Evolutionary conservation across 441 rosid species (phyloP).

Genomic region (Pelargonium cotyledonis): DNA sequence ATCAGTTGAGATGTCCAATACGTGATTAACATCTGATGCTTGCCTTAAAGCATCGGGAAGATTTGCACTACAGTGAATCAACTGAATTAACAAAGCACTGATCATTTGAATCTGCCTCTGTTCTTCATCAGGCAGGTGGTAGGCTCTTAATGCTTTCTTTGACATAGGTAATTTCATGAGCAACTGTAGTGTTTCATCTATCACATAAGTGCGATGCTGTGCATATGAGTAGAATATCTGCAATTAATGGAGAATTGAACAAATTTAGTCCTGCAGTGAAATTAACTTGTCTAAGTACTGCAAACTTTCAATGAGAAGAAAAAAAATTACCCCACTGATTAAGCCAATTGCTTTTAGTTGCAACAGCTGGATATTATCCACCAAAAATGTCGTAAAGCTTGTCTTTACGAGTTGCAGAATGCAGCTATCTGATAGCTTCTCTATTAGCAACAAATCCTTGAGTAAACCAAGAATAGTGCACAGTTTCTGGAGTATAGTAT

Average conservation of each 20-base stretch:
- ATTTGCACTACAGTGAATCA: constrained; percentile 86
- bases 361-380: constrained; percentile 93
- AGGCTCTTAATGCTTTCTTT: constrained; percentile 72
- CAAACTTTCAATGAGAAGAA: constrained; percentile 20
- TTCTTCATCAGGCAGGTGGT: constrained; percentile 97
- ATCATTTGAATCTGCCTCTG: constrained; percentile 98
- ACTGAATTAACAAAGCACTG: constrained; percentile 87
- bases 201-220: constrained; percentile 77
- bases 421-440: constrained; percentile 96
- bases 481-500: constrained; percentile 77
- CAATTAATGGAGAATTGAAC: constrained; percentile 16
- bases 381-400: constrained; percentile 75
- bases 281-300: constrained; percentile 6
- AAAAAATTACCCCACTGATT: constrained; percentile 61
- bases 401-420: constrained; percentile 90
- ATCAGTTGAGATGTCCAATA: constrained; percentile 67
- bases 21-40: constrained; percentile 51
- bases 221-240: constrained; percentile 88
- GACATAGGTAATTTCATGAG: constrained; percentile 88
- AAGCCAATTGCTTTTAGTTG: constrained; percentile 92
- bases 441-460: constrained; percentile 80
- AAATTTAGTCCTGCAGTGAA: background rate
- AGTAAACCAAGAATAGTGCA: constrained; percentile 89
- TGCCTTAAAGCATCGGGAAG: constrained; percentile 78
- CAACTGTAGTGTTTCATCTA: constrained; percentile 84